These are phyloP conservation scores for Spinellus fusiger DNA, from an alignment of 192 early-diverging fungal species.

Conservation along the genomic window DNA sequence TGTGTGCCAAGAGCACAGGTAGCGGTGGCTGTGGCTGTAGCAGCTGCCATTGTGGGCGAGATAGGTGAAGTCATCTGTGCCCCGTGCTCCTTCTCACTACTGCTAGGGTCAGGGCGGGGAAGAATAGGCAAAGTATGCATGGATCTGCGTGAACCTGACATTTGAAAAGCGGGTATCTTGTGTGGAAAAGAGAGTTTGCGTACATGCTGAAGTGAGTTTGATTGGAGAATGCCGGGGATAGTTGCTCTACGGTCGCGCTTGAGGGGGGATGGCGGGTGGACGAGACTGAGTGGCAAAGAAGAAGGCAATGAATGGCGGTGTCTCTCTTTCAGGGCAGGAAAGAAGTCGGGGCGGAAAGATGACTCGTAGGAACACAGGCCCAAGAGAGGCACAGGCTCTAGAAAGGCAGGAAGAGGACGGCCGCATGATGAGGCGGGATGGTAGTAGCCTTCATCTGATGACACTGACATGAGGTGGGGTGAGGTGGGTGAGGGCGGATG, in stretches of 20 bases:
- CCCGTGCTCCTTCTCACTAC: not conserved
- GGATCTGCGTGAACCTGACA: not conserved
- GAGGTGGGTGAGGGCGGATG: constrained; percentile 10
- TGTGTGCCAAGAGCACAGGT: too few species aligned
- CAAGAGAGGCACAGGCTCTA: constrained; percentile 4
- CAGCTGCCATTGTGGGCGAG: constrained; percentile 20
- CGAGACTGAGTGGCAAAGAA: not conserved
- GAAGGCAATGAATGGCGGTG: not conserved
- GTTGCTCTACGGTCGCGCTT: constrained; percentile 1
- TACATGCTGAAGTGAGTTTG: not conserved
- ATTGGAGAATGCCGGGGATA: not conserved
- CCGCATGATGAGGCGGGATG: constrained; percentile 5
- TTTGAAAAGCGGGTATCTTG: not conserved
- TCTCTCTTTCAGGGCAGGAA: not conserved
- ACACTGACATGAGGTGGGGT: not conserved
- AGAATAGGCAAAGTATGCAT: not conserved
- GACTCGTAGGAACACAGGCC: not conserved
- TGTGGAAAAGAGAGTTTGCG: constrained; percentile 1
- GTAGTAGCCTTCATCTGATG: not conserved
- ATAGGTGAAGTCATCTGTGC: not conserved
- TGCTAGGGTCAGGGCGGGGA: not conserved
- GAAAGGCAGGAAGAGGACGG: not conserved
- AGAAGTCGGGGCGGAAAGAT: constrained; percentile 1
- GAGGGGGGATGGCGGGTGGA: not conserved
- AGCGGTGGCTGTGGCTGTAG: constrained; percentile 16